A percentile compares a stretch with the other conserved stretches of the same genome.
These are phyloP conservation scores for Pulveroboletus frians DNA, from an alignment of 768 basidiomycete species.

Conservation along the genomic window DNA sequence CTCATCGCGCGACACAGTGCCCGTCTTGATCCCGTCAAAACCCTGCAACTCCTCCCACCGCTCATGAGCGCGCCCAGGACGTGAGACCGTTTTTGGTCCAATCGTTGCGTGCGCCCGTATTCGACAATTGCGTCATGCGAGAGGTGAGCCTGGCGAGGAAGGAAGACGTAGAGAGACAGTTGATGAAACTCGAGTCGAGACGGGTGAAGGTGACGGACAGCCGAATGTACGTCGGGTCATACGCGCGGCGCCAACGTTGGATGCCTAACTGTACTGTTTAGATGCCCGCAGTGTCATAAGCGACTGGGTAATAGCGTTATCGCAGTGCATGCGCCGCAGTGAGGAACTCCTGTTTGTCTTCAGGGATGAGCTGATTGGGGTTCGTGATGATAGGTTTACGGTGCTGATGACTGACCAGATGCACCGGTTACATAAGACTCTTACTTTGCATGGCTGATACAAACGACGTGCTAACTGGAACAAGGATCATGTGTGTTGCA, in stretches of 20 bases:
- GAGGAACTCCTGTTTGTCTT: slow-evolving; percentile 18
- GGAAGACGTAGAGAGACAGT: slow-evolving; percentile 65
- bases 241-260: neutral
- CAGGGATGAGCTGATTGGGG: neutral
- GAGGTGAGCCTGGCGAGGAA: slow-evolving; percentile 69
- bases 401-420: too few species aligned
- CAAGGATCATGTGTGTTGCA: too few species aligned
- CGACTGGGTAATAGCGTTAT: slow-evolving; percentile 90
- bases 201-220: slow-evolving; percentile 88
- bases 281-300: slow-evolving; percentile 95
- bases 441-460: too few species aligned
- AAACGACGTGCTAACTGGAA: too few species aligned
- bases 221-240: slow-evolving; percentile 67
- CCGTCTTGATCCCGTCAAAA: slow-evolving; percentile 75
- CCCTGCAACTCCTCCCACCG: slow-evolving; percentile 83
- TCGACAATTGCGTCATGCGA: slow-evolving; percentile 64
- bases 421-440: too few species aligned
- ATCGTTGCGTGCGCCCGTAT: slow-evolving; percentile 60
- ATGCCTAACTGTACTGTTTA: slow-evolving; percentile 26
- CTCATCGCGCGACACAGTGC: slow-evolving; percentile 82
- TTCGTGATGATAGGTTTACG: slow-evolving; percentile 42
- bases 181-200: slow-evolving; percentile 74
- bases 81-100: slow-evolving; percentile 75
- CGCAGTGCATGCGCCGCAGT: slow-evolving; percentile 87
- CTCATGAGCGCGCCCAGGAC: slow-evolving; percentile 77